Conservation (phyloP, 2,329 filamentous ascomycete species). For the Leptographium galeiforme region DNA sequence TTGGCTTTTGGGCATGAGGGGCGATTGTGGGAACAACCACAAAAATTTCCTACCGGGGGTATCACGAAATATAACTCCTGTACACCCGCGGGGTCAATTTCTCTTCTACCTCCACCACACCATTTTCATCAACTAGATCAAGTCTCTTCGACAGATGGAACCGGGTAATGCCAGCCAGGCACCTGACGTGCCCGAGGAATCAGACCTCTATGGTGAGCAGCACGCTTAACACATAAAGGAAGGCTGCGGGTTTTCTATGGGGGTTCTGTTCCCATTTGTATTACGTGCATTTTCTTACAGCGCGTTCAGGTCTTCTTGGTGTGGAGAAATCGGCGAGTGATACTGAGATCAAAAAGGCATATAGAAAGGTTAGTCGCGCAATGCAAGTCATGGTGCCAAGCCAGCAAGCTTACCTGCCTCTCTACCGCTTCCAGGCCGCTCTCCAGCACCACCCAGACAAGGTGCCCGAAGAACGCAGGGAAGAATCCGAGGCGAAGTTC, state of each 20-base stretch:
- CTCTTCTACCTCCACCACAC: not conserved
- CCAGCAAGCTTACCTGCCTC: not conserved
- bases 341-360: constrained; percentile 86
- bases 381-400: not conserved
- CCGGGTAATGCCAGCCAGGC: constrained; percentile 11
- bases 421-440: constrained; percentile 48
- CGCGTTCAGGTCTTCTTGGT: constrained; percentile 56
- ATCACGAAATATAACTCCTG: too few relatives aligned
- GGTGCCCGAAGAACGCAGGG: constrained; percentile 72
- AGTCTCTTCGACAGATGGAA: constrained; percentile 12
- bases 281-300: not conserved
- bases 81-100: too few relatives aligned
- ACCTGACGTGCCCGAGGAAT: constrained; percentile 25
- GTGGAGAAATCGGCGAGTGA: constrained; percentile 59
- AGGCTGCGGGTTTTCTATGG: not conserved
- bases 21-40: too few relatives aligned
- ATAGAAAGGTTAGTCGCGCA: constrained; percentile 62
- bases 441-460: constrained; percentile 91
- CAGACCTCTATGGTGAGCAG: constrained; percentile 42
- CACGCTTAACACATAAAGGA: not conserved
- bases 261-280: too few relatives aligned
- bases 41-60: too few relatives aligned
- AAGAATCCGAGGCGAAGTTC: constrained; percentile 80
- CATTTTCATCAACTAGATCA: too few relatives aligned
- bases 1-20: too few relatives aligned